Conservation (phyloP, 768 basidiomycete species). For the Xerocomus brunneocitrinus region DNA sequence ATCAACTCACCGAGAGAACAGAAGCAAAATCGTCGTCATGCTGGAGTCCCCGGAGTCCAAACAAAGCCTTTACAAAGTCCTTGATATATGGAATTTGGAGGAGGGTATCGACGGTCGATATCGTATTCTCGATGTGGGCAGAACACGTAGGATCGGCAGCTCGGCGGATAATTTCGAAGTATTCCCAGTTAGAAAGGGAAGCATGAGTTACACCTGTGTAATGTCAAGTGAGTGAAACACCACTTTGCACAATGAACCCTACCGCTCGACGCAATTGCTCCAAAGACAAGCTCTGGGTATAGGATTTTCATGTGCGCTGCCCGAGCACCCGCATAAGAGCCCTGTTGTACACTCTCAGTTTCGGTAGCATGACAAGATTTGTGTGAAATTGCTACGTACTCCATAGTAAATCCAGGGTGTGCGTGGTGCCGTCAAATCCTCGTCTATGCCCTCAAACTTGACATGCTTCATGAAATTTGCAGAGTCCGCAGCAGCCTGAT, state of each 20-base stretch:
- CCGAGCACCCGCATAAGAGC: slow-evolving; percentile 90
- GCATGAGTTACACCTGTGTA: slow-evolving; percentile 79
- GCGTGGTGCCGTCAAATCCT: slow-evolving; percentile 64
- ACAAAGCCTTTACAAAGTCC: slow-evolving; percentile 59
- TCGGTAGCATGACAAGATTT: neutral
- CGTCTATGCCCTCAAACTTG: slow-evolving; percentile 64
- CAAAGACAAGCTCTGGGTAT: slow-evolving; percentile 85
- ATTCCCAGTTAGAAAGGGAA: slow-evolving; percentile 76
- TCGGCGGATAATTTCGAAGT: slow-evolving; percentile 75
- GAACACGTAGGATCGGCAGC: slow-evolving; percentile 65
- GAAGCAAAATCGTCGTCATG: slow-evolving; percentile 79
- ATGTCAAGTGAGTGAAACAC: neutral
- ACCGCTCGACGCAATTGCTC: slow-evolving; percentile 87
- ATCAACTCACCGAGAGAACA: slow-evolving; percentile 49
- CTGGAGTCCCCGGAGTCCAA: slow-evolving; percentile 64
- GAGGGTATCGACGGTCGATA: slow-evolving; percentile 58
- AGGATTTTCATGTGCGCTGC: slow-evolving; percentile 87
- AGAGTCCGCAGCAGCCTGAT: slow-evolving; percentile 85
- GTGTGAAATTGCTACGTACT: slow-evolving; percentile 38
- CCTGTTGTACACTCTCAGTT: slow-evolving; percentile 36
- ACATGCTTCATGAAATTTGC: slow-evolving; percentile 87
- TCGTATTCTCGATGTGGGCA: slow-evolving; percentile 49
- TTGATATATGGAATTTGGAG: slow-evolving; percentile 47
- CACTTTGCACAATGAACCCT: slow-evolving; percentile 13
- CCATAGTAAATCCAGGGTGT: slow-evolving; percentile 95